Evolutionary conservation across 1,139 yeast species (phyloP), one percentile per base, ranked within the genome.

Genomic region (Scheffersomyces cryptocercus): DNA sequence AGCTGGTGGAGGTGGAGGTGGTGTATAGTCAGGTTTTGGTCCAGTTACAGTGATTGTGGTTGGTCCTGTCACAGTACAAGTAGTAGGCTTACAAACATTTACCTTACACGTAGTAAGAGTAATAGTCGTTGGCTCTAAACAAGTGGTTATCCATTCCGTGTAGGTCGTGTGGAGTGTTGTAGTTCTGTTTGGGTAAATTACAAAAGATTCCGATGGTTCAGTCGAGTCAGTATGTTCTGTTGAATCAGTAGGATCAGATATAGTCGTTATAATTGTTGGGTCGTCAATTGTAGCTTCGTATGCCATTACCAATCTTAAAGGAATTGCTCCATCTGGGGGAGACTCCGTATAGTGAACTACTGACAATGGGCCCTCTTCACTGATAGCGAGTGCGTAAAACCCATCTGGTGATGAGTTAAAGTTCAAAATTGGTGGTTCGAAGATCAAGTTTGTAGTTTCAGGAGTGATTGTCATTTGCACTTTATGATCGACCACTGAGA

Each of bases 351-450:
- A 47, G 47, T 48, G 52, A 15, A 54, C 50, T 37, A 69, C 58
- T 38, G 62, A 67, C 46, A 54, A 70, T n/a, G 48, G 34, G 8
- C 38, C 28, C 52, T 76, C 81, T 29, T 55, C 54, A 52, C 68
- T 56, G 59, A 74, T 64, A 58, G 62, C 66, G 50, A 71, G 65
- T 35, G 76, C 80, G 50, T 58, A 71, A 57, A 70, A 73, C 3
- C 26, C 26, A 29, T 52, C 46, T 35, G 62, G 43, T 30, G 65
- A 47, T 36, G 74, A 75, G 43, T 67, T 60, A 46, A 60, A 55
- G 26, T 52, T 36, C 42, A 73, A 50, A 47, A 53, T 47, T 32
- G 62, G 67, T 43, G 52, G 57, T 26, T 47, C 55, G 36, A 57
- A 43, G 38, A 59, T 56, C 16, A 41, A 38, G 24, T 38, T 46